Evolutionary conservation across 2,329 filamentous ascomycete genomes (phyloP).

Genomic region (Exophiala sp.): DNA sequence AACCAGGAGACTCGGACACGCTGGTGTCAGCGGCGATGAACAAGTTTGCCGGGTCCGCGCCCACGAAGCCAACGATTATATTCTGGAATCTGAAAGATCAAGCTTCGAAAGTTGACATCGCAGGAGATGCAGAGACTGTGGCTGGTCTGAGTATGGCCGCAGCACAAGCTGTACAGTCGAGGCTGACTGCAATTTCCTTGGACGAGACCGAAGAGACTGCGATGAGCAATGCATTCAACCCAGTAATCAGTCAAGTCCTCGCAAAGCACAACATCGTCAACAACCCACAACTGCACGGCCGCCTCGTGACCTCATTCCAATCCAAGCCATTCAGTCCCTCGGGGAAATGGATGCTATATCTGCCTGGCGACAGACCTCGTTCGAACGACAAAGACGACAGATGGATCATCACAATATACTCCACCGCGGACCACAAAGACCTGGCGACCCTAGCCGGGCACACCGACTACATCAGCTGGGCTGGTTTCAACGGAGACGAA

Average conservation of each 20-base stretch:
- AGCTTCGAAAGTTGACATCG: background rate
- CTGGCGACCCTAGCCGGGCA: conserved; percentile 3
- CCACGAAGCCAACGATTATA: background rate
- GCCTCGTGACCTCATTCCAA: background rate
- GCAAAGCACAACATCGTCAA: background rate
- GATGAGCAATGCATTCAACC: background rate
- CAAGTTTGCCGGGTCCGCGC: background rate
- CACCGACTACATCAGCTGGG: conserved; percentile 2
- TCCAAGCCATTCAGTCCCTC: conserved; percentile 1
- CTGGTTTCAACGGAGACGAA: conserved; percentile 4
- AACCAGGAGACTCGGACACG: background rate
- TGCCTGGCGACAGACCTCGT: conserved; percentile 4
- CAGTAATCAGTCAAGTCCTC: background rate
- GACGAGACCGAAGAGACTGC: background rate
- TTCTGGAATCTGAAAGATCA: background rate
- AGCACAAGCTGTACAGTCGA: background rate
- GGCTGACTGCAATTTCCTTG: background rate
- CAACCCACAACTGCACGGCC: background rate
- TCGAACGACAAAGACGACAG: conserved; percentile 2
- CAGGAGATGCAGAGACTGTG: background rate
- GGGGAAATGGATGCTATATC: conserved; percentile 3
- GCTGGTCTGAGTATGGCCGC: background rate
- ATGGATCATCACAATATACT: background rate
- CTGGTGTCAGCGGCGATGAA: conserved; percentile 4
- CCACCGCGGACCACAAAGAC: conserved; percentile 2